A percentile compares a stretch with the other conserved stretches of the same genome.
Evolutionary conservation across 2,329 filamentous ascomycete genomes (phyloP).

Genomic region (Monilinia fructicola): DNA sequence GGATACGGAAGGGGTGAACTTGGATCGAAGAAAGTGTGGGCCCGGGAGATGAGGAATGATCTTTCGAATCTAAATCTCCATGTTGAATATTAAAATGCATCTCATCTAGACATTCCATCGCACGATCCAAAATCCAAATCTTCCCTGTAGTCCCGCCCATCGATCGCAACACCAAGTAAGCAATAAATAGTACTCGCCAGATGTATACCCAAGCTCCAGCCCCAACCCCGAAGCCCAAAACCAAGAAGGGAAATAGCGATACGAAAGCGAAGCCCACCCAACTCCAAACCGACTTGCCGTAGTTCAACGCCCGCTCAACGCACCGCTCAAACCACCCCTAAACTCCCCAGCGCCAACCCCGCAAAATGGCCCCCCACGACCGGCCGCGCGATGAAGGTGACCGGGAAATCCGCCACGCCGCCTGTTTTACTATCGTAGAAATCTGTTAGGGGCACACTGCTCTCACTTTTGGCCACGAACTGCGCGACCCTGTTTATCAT

Average conservation of each 20-base stretch:
- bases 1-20: too few relatives aligned
- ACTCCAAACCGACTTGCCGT: background rate
- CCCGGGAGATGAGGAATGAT: too few relatives aligned
- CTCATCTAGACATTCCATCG: too few relatives aligned
- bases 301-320: too few relatives aligned
- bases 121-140: too few relatives aligned
- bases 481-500: background rate
- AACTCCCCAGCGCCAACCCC: background rate
- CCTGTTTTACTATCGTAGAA: background rate
- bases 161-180: too few relatives aligned
- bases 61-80: too few relatives aligned
- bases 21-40: too few relatives aligned
- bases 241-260: background rate
- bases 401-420: background rate
- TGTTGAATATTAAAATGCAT: too few relatives aligned
- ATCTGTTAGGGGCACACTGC: background rate
- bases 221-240: background rate
- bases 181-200: too few relatives aligned
- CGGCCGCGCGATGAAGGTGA: background rate
- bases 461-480: background rate
- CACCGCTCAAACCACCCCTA: background rate
- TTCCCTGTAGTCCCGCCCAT: too few relatives aligned
- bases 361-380: slow-evolving; percentile 5
- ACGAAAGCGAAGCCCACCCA: background rate
- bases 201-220: too few relatives aligned